Base-by-base conservation (phyloP, 306 rosid species). In the Comarum palustre region DNA sequence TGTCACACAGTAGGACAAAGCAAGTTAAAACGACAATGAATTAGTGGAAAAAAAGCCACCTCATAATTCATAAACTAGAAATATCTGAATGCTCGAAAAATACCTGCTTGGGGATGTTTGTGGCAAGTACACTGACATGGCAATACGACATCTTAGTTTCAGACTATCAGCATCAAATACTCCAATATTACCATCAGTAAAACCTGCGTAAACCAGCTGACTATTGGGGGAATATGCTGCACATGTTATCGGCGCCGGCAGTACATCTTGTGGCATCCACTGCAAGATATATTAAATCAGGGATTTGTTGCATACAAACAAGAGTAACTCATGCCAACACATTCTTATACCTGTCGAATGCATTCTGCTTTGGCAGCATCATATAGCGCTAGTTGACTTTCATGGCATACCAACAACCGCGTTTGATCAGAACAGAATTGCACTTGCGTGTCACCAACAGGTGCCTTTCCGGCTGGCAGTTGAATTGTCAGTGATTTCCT, bases 81-180 rank as follows among this genome's bases (percentile, higher is more conserved):
- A 41, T 17, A 27, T n/a, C 0, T 41, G 7, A 27, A 25, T 58
- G 42, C 75, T 16, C 9, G 15, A 59, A 42, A 20, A 42, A 31
- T 57, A 43, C 51, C 41, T 20, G 58, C 66, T 71, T 86, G 77
- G 81, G 63, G 66, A 87, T 36, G 89, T 76, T 54, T 78, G 85
- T 46, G 88, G 55, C 69, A 86, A 79, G 86, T 85, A 84, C 51
- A 80, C 79, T 31, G 89, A 79, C 36, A 88, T 83, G 60, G 90
- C 79, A 75, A 89, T 79, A 50, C 91, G 89, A 71, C 90, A 86
- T 79, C 94, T 82, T 63, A 89, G 72, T 80, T 83, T 86, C 82
- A 89, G 82, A 80, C 82, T 86, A 75, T 86, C 87, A 36, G 89
- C 90, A 81, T 86, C 90, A 41, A 89, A 89, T 67, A 89, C 94